Evolutionary conservation across 2,329 filamentous ascomycete species (phyloP).

Genomic region (Colletotrichum eleusines): DNA sequence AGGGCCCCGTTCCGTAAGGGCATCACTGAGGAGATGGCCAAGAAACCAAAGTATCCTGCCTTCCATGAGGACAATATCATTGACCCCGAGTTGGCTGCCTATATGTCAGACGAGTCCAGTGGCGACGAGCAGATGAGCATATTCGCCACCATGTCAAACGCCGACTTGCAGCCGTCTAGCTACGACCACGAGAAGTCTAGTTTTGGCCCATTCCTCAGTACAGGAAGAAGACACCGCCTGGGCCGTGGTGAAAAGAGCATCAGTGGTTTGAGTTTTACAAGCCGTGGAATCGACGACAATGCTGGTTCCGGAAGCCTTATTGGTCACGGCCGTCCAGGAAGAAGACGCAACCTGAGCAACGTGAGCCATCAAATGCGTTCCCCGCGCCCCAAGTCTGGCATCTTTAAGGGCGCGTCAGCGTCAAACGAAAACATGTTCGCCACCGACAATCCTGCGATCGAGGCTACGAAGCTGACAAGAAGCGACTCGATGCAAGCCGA

Average conservation of each 20-base stretch:
- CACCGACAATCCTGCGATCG: conserved; percentile 59
- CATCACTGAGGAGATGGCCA: conserved; percentile 72
- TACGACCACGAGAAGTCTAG: conserved; percentile 81
- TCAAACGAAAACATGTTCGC: conserved; percentile 65
- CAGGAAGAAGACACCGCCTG: conserved; percentile 79
- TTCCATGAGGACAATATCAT: conserved; percentile 99
- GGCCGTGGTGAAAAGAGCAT: conserved; percentile 82
- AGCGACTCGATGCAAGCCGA: conserved; percentile 86
- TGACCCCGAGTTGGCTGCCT: conserved; percentile 93
- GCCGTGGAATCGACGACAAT: conserved; percentile 76
- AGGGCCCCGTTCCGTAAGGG: conserved; percentile 88
- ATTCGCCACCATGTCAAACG: conserved; percentile 79
- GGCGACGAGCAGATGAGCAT: conserved; percentile 93
- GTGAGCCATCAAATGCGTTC: conserved; percentile 82
- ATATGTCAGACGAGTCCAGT: conserved; percentile 95
- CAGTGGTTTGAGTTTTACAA: conserved; percentile 76
- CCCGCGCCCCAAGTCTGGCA: conserved; percentile 72
- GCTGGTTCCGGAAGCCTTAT: conserved; percentile 68
- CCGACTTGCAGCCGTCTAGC: conserved; percentile 72
- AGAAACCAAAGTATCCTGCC: conserved; percentile 80
- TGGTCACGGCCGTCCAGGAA: conserved; percentile 70
- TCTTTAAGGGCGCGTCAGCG: conserved; percentile 66
- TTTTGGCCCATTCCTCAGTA: conserved; percentile 78
- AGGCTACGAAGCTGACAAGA: conserved; percentile 69
- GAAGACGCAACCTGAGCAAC: conserved; percentile 86